Percentiles rank a stretch among this genome's conserved stretches.
These are phyloP conservation scores for Scalesia atractyloides DNA, from an alignment of 129 eudicot genomes.

Conservation along the genomic window DNA sequence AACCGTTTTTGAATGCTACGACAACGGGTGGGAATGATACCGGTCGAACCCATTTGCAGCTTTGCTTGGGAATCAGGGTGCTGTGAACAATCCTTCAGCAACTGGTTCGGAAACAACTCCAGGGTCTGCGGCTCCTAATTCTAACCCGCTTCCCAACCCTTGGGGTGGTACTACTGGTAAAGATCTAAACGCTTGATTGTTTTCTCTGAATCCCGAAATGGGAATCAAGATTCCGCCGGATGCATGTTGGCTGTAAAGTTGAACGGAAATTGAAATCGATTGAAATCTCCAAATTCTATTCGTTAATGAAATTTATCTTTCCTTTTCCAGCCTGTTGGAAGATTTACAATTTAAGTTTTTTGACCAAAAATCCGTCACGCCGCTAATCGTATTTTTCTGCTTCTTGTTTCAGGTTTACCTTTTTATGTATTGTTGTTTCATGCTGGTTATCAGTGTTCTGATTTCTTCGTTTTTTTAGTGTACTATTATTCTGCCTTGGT, in stretches of 20 bases:
- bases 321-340: background rate
- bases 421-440: background rate
- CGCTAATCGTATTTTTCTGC: background rate
- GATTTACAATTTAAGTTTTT: background rate
- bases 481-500: too few relatives aligned
- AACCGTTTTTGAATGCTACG: slow-evolving; percentile 93
- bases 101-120: slow-evolving; percentile 57
- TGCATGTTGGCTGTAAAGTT: background rate
- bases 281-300: background rate
- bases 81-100: slow-evolving; percentile 48
- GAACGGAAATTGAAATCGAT: background rate
- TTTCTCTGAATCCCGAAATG: background rate
- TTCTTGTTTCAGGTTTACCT: background rate
- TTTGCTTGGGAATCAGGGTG: slow-evolving; percentile 69
- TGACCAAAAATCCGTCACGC: background rate
- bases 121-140: slow-evolving; percentile 65
- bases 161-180: slow-evolving; percentile 72
- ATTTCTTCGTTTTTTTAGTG: background rate
- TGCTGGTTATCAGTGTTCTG: background rate
- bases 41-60: slow-evolving; percentile 87
- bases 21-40: slow-evolving; percentile 67
- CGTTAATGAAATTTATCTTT: background rate
- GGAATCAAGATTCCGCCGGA: background rate
- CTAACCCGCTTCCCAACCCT: slow-evolving; percentile 95
- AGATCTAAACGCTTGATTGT: background rate